A percentile compares a stretch with the other conserved stretches of the same genome.
Conservation (phyloP, 441 rosid species). For the Raphanus hybrid region DNA sequence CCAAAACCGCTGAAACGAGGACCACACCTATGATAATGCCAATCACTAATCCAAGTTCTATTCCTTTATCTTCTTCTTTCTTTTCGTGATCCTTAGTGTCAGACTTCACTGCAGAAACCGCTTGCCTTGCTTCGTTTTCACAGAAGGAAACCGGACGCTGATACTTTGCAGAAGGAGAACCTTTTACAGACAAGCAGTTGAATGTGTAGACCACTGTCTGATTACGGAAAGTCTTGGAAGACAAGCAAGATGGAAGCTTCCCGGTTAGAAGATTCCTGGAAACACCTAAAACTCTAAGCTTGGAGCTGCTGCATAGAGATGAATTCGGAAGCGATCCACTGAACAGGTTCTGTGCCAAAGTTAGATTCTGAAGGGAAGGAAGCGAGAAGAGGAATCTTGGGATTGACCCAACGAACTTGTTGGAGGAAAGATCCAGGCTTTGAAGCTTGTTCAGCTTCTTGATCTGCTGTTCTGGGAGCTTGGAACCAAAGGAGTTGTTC, state of each 20-base stretch:
- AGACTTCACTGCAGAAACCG: constrained; percentile 60
- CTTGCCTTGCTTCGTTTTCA: constrained; percentile 66
- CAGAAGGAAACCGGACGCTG: constrained; percentile 80
- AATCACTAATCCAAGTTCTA: constrained; percentile 56
- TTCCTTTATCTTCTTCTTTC: constrained; percentile 46
- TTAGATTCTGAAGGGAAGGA: constrained; percentile 62
- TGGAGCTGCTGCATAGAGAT: constrained; percentile 54
- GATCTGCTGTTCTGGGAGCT: constrained; percentile 56
- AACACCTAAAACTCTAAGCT: constrained; percentile 60
- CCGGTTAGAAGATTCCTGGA: constrained; percentile 80
- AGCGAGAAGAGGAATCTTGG: constrained; percentile 64
- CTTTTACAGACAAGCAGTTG: constrained; percentile 70
- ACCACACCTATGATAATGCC: constrained; percentile 73
- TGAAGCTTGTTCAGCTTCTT: constrained; percentile 54
- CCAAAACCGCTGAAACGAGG: constrained; percentile 48
- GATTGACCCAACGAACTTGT: constrained; percentile 59
- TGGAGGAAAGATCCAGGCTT: constrained; percentile 65
- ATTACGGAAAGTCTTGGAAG: constrained; percentile 45
- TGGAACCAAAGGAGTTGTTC: constrained; percentile 76
- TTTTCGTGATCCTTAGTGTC: constrained; percentile 23
- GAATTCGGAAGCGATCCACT: constrained; percentile 62
- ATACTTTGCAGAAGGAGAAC: constrained; percentile 46
- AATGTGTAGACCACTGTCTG: constrained; percentile 63
- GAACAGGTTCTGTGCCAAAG: constrained; percentile 62
- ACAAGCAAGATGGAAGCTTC: constrained; percentile 62